phyloP scores from a whole-genome alignment of 768 basidiomycete species.

The Pleurotus platypus region DNA sequence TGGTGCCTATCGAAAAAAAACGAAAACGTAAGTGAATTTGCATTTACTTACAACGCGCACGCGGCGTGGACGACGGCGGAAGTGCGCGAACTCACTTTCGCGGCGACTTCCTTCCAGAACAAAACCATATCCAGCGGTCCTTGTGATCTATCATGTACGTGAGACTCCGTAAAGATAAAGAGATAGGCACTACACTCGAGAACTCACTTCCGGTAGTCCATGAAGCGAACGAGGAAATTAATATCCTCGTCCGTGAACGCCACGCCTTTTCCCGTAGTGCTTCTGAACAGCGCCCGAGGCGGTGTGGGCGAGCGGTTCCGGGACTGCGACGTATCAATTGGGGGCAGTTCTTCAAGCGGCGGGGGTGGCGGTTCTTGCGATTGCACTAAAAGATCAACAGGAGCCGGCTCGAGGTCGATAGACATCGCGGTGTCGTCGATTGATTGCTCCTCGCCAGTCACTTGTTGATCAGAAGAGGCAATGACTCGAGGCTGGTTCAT shows the following conservation, averaged over 20 bases:
- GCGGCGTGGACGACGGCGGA: constrained; percentile 6
- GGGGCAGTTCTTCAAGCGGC: constrained; percentile 15
- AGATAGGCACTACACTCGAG: background rate
- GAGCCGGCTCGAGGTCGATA: constrained; percentile 28
- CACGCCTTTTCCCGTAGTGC: constrained; percentile 87
- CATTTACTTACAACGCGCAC: too few relatives aligned
- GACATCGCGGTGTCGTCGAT: constrained; percentile 32
- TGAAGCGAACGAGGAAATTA: constrained; percentile 68
- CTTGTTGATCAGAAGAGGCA: constrained; percentile 40
- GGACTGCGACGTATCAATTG: constrained; percentile 15
- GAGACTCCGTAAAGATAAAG: constrained; percentile 9
- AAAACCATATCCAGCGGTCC: constrained; percentile 69
- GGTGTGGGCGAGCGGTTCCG: constrained; percentile 77
- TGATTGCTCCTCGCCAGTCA: constrained; percentile 29
- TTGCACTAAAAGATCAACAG: constrained; percentile 34
- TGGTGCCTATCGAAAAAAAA: constrained; percentile 51
- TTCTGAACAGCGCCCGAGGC: constrained; percentile 73
- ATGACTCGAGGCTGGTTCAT: constrained; percentile 63
- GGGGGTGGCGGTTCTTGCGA: constrained; percentile 32
- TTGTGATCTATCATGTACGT: constrained; percentile 39
- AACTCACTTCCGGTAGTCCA: constrained; percentile 69
- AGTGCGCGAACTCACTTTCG: constrained; percentile 45
- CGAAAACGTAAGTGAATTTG: too few relatives aligned
- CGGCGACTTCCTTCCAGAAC: constrained; percentile 77
- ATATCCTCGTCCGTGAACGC: constrained; percentile 86